Conservation (phyloP, 139 green algal genomes). For the Coccomyxa sp. region DNA sequence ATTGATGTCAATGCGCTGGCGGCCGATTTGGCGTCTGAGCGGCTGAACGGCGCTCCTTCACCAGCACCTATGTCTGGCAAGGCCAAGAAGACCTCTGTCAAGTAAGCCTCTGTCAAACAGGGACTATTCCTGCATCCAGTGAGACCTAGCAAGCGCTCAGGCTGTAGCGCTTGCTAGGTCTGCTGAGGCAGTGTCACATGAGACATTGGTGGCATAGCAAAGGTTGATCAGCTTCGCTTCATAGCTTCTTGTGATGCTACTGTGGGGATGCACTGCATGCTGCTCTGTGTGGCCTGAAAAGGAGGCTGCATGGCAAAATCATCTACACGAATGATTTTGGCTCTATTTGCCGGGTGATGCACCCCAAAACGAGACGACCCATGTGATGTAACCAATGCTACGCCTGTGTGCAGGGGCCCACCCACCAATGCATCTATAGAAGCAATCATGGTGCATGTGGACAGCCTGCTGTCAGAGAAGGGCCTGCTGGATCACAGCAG, state of each 20-base stretch:
- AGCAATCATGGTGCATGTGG: slow-evolving; percentile 8
- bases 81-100: too few species aligned
- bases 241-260: too few species aligned
- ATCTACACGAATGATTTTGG: not conserved
- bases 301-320: not conserved
- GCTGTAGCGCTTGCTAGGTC: too few species aligned
- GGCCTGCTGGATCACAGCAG: slow-evolving; percentile 2
- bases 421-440: not conserved
- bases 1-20: slow-evolving; percentile 8
- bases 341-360: not conserved
- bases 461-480: slow-evolving; percentile 4
- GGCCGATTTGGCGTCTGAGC: not conserved
- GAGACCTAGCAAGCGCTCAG: too few species aligned
- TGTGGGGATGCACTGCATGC: not conserved
- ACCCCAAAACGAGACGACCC: not conserved
- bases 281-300: not conserved
- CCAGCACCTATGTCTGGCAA: too few species aligned
- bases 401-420: too few species aligned
- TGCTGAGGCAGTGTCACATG: too few species aligned
- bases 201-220: too few species aligned
- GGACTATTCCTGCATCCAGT: not conserved
- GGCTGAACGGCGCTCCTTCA: not conserved
- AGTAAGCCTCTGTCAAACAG: not conserved
- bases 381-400: too few species aligned
- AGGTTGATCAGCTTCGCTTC: too few species aligned